Evolutionary conservation across 305 asterid genomes (phyloP).

Genomic region (Monarda citriodora): DNA sequence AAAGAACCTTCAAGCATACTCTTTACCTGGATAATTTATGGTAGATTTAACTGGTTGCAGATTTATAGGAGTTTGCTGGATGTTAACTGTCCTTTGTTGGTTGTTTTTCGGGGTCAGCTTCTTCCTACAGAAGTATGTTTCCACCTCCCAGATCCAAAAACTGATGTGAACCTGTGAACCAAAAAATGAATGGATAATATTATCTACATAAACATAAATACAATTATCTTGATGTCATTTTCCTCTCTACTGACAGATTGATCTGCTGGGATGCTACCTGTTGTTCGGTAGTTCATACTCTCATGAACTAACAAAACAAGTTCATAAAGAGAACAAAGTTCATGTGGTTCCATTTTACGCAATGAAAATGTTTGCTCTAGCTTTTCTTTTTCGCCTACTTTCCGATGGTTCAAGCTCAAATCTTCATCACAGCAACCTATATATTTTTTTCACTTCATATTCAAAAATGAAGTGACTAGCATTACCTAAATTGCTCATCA

Average conservation of each 20-base stretch:
- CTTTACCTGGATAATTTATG: conserved; percentile 60
- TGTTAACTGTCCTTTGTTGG: conserved; percentile 72
- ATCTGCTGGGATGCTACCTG: conserved; percentile 29
- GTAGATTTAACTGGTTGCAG: conserved; percentile 38
- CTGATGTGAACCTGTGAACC: conserved; percentile 7
- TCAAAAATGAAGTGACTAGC: conserved; percentile 20
- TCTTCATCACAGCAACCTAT: conserved; percentile 36
- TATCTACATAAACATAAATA: neutral
- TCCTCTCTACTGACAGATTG: conserved; percentile 36
- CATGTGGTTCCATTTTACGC: conserved; percentile 62
- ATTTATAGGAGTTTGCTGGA: conserved; percentile 66
- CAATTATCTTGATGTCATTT: conserved; percentile 27
- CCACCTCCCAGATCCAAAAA: conserved; percentile 8
- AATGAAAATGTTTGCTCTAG: conserved; percentile 37
- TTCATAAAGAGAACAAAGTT: conserved; percentile 63
- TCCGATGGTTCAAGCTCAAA: conserved; percentile 28
- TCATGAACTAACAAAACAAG: conserved; percentile 79
- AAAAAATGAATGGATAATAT: conserved; percentile 10
- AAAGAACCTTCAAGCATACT: conserved; percentile 23
- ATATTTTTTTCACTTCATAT: conserved; percentile 21
- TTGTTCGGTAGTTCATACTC: conserved; percentile 45
- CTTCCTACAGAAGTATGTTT: conserved; percentile 65
- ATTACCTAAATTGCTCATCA: conserved; percentile 19
- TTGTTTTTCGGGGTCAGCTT: conserved; percentile 65
- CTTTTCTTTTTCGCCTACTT: conserved; percentile 34